phyloP scores from a whole-genome alignment of 139 green algal genomes.

The Eudorina sp. region DNA sequence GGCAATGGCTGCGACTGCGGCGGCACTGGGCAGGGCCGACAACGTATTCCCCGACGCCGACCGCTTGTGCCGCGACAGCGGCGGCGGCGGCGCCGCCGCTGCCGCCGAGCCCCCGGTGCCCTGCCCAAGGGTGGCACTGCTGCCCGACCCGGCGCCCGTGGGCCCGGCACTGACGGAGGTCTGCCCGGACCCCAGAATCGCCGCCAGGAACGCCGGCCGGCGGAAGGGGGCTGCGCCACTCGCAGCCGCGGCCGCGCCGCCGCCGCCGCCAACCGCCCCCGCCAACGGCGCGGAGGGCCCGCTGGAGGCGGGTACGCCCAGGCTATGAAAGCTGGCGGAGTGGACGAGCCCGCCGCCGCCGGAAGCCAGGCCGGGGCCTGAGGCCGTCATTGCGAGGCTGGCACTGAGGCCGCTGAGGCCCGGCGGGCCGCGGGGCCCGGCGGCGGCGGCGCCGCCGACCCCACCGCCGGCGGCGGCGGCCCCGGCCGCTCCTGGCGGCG shows the following conservation, averaged over 20 bases:
- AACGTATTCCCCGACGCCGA: neutral
- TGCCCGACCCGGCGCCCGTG: neutral
- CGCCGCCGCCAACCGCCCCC: neutral
- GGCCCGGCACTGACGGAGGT: neutral
- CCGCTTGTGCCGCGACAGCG: neutral
- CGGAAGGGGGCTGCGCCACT: neutral
- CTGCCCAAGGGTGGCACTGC: neutral
- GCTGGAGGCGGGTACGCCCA: neutral
- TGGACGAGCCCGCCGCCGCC: neutral
- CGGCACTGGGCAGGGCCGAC: neutral
- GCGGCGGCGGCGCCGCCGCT: neutral
- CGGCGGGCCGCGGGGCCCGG: no score
- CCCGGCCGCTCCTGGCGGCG: neutral
- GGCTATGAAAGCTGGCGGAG: neutral
- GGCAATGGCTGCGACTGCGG: no score
- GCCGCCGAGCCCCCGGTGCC: neutral
- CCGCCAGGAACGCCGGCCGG: constrained; percentile 18
- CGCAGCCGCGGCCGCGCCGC: neutral
- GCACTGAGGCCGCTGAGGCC: neutral
- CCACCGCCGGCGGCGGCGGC: neutral
- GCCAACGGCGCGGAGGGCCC: neutral
- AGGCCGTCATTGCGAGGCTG: neutral
- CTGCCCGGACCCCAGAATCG: neutral
- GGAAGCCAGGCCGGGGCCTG: neutral
- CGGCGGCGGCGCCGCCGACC: neutral